Percentiles rank a stretch among this genome's conserved stretches.
Conservation (phyloP, 192 early-diverging fungal species). For the Phlyctochytrium bullatum region DNA sequence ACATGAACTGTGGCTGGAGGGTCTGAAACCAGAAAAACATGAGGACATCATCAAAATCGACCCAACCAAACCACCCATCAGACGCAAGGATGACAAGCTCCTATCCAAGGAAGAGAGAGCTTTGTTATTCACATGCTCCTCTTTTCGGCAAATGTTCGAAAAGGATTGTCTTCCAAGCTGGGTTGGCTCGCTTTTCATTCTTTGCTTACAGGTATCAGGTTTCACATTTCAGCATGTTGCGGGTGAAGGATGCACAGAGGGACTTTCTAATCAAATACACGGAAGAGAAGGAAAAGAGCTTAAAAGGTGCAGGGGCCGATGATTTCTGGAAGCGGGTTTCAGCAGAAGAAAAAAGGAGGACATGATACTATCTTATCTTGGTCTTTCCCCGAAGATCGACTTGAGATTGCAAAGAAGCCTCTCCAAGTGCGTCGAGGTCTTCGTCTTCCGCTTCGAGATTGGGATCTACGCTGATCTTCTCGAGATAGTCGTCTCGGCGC, state of each 20-base stretch:
- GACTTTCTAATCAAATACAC: slow-evolving; percentile 32
- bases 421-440: neutral
- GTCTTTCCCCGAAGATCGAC: neutral
- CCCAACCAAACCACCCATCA: slow-evolving; percentile 42
- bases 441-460: neutral
- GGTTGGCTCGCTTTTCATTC: slow-evolving; percentile 42
- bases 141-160: slow-evolving; percentile 56
- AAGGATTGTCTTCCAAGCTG: slow-evolving; percentile 69
- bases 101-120: slow-evolving; percentile 28
- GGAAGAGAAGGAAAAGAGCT: slow-evolving; percentile 26
- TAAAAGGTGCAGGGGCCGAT: neutral
- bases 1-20: slow-evolving; percentile 58
- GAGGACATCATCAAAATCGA: slow-evolving; percentile 44
- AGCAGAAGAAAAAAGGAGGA: neutral
- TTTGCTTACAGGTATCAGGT: slow-evolving; percentile 20
- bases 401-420: neutral
- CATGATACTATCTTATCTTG: neutral
- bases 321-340: slow-evolving; percentile 1
- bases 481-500: neutral
- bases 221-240: slow-evolving; percentile 42
- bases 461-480: neutral
- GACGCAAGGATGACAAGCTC: slow-evolving; percentile 17
- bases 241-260: slow-evolving; percentile 48
- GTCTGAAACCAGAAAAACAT: slow-evolving; percentile 31
- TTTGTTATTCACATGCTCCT: slow-evolving; percentile 47